Evolutionary conservation across 441 rosid genomes (phyloP).

Genomic region (Eugenia klotzschiana): DNA sequence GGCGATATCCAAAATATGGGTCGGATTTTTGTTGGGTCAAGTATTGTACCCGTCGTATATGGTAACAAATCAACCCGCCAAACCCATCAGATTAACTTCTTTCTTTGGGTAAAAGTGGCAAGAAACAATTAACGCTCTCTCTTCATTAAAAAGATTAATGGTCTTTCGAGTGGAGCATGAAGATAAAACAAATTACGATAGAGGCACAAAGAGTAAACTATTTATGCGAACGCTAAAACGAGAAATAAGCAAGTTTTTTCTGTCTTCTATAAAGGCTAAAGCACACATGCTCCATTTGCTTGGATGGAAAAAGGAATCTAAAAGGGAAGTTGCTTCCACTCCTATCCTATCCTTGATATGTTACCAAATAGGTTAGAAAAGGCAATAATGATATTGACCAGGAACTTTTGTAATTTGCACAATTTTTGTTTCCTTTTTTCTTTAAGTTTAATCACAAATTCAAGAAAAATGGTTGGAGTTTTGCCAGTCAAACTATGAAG

Average conservation of each 20-base stretch:
- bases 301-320: background rate
- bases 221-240: background rate
- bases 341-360: background rate
- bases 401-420: background rate
- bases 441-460: background rate
- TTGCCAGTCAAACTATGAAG: background rate
- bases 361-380: background rate
- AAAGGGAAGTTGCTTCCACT: background rate
- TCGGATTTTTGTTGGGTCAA: background rate
- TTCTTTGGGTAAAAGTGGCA: background rate
- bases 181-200: background rate
- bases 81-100: background rate
- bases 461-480: background rate
- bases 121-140: background rate
- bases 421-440: background rate
- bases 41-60: background rate
- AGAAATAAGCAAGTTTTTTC: background rate
- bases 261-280: background rate
- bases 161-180: background rate
- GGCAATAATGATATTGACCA: background rate
- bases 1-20: background rate
- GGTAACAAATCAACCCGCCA: background rate
- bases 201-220: background rate
- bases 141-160: background rate
- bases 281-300: background rate